Conservation (phyloP, 306 rosid species). For the Castanospermum australe region DNA sequence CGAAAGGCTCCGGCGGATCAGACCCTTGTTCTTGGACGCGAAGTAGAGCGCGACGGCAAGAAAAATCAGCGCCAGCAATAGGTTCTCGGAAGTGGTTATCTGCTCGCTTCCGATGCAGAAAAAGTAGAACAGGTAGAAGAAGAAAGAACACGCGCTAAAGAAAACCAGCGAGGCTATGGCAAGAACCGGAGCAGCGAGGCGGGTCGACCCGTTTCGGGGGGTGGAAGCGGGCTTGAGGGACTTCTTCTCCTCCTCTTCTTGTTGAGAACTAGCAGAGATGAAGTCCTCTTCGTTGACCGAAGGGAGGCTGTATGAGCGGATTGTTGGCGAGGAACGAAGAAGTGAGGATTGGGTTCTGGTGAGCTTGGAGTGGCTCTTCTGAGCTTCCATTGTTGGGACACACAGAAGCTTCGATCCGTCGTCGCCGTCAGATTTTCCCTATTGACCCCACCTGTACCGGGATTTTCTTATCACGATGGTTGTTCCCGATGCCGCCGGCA, state of each 20-base stretch:
- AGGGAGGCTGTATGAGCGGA: conserved; percentile 69
- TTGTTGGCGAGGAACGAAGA: conserved; percentile 83
- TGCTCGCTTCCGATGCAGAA: conserved; percentile 39
- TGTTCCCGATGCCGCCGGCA: conserved; percentile 42
- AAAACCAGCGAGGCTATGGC: conserved; percentile 29
- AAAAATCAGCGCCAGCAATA: conserved; percentile 57
- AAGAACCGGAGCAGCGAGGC: conserved; percentile 36
- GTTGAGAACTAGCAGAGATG: conserved; percentile 33
- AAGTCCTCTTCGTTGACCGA: conserved; percentile 60
- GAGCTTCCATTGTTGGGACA: conserved; percentile 59
- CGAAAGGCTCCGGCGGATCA: conserved; percentile 52
- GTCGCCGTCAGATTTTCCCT: conserved; percentile 39
- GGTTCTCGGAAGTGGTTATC: conserved; percentile 59
- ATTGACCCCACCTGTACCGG: conserved; percentile 42
- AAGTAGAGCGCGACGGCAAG: conserved; percentile 60
- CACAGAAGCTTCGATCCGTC: conserved; percentile 16
- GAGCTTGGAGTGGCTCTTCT: conserved; percentile 67
- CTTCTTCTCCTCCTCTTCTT: conserved; percentile 34
- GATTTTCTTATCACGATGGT: conserved; percentile 47
- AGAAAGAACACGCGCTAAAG: conserved; percentile 29
- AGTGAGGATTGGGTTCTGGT: conserved; percentile 81
- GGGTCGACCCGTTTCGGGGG: conserved; percentile 39
- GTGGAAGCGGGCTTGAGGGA: conserved; percentile 34
- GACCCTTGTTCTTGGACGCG: conserved; percentile 54
- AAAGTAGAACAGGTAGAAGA: conserved; percentile 44